Percentiles rank a stretch among this genome's conserved stretches.
Evolutionary conservation across 139 green algal genomes (phyloP).

Genomic region (Micractinium conductrix): DNA sequence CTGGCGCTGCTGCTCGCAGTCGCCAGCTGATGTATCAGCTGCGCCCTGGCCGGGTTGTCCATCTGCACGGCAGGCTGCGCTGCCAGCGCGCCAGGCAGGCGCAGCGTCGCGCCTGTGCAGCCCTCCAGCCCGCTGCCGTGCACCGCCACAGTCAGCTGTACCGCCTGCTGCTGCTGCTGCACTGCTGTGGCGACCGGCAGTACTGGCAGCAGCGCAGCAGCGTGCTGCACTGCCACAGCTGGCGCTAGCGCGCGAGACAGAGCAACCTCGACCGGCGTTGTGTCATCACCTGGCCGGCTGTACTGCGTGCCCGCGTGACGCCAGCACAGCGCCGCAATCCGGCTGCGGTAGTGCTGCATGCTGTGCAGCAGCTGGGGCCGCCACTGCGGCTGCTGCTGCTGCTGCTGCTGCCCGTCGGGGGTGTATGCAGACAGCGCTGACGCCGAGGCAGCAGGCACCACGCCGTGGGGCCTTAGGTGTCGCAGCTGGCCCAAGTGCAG

Average conservation of each 20-base stretch:
- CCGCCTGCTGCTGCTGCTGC: background rate
- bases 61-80: background rate
- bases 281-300: background rate
- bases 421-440: background rate
- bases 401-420: background rate
- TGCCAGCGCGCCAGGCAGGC: background rate
- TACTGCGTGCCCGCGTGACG: background rate
- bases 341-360: slow-evolving; percentile 19
- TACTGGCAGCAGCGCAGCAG: slow-evolving; percentile 3
- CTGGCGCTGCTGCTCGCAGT: background rate
- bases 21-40: background rate
- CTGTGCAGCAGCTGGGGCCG: slow-evolving; percentile 14
- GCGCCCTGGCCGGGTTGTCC: background rate
- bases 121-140: slow-evolving; percentile 8
- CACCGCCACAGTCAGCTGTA: slow-evolving; percentile 10
- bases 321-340: background rate
- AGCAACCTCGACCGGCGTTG: background rate
- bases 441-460: background rate
- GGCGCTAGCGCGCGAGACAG: slow-evolving; percentile 6
- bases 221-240: background rate
- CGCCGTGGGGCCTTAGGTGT: background rate
- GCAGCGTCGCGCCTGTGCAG: slow-evolving; percentile 12
- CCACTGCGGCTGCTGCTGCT: background rate
- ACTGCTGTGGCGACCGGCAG: background rate
- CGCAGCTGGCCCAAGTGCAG: slow-evolving; percentile 2